A percentile compares a stretch with the other conserved stretches of the same genome.
phyloP scores from a whole-genome alignment of 352 stramenopile genomes.

The Phytophthora vignae region DNA sequence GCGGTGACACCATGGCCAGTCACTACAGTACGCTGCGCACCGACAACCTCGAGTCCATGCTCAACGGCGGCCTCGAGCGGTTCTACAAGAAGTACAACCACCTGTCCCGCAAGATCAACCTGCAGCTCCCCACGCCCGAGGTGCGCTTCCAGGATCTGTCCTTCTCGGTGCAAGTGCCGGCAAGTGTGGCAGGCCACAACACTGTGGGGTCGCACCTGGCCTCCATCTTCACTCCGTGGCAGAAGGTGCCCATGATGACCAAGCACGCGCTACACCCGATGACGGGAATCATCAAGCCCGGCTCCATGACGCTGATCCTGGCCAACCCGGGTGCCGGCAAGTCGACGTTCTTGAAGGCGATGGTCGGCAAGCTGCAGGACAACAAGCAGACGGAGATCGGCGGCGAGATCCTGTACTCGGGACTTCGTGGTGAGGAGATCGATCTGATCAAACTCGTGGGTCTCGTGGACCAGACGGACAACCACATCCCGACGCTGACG shows the following conservation, averaged over 20 bases:
- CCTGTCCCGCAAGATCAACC: constrained; percentile 63
- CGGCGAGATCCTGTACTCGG: too few species aligned
- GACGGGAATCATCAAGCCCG: constrained; percentile 85
- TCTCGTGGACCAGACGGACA: constrained; percentile 83
- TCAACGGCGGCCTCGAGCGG: constrained; percentile 61
- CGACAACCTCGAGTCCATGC: constrained; percentile 62
- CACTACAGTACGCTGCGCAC: constrained; percentile 64
- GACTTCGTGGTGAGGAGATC: constrained; percentile 51
- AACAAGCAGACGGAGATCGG: constrained; percentile 38
- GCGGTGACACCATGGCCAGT: constrained; percentile 43
- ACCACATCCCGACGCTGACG: constrained; percentile 88
- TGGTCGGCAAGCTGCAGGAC: constrained; percentile 66
- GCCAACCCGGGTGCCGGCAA: constrained; percentile 69
- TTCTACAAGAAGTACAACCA: constrained; percentile 84
- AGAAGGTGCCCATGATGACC: constrained; percentile 48
- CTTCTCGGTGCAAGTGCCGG: constrained; percentile 60
- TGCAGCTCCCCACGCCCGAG: constrained; percentile 64
- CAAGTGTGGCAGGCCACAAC: constrained; percentile 32
- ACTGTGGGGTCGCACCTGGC: constrained; percentile 66
- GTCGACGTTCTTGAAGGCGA: constrained; percentile 75
- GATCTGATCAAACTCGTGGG: constrained; percentile 70
- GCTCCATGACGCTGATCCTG: constrained; percentile 33
- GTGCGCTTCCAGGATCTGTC: constrained; percentile 74
- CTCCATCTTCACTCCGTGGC: constrained; percentile 61
- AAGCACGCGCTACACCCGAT: constrained; percentile 71